A percentile compares a stretch with the other conserved stretches of the same genome.
These are phyloP conservation scores for Candida frijolesensis DNA, from an alignment of 1,139 yeast species.

Conservation along the genomic window DNA sequence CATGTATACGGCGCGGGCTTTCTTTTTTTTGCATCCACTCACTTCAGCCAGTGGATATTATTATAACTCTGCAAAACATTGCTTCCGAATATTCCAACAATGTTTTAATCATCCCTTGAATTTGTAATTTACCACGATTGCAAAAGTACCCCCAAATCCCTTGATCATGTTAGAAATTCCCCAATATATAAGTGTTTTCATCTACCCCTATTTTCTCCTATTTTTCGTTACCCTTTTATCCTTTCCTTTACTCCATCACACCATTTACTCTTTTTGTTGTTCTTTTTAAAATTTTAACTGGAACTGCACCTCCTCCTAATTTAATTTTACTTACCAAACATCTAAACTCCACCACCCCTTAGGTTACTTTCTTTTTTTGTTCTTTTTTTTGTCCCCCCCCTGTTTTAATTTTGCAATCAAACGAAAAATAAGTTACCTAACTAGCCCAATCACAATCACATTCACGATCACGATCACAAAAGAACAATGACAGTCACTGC, in stretches of 20 bases:
- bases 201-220: conserved; percentile 6
- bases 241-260: background rate
- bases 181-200: background rate
- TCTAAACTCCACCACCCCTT: background rate
- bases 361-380: background rate
- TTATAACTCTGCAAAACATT: background rate
- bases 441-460: background rate
- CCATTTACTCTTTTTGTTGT: background rate
- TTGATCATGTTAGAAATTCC: background rate
- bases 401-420: background rate
- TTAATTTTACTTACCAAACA: too few relatives aligned
- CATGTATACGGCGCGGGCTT: background rate
- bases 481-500: background rate
- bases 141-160: background rate
- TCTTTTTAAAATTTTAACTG: background rate
- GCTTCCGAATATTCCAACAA: background rate
- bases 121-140: background rate
- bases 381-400: too few relatives aligned
- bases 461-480: too few relatives aligned
- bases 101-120: background rate
- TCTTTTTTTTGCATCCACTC: conserved; percentile 2
- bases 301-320: too few relatives aligned
- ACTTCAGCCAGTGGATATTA: background rate
- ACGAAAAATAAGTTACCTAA: background rate
- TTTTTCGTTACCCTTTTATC: background rate